These are phyloP conservation scores for Haplographium delicatum DNA, from an alignment of 495 filamentous ascomycete species.

Conservation along the genomic window DNA sequence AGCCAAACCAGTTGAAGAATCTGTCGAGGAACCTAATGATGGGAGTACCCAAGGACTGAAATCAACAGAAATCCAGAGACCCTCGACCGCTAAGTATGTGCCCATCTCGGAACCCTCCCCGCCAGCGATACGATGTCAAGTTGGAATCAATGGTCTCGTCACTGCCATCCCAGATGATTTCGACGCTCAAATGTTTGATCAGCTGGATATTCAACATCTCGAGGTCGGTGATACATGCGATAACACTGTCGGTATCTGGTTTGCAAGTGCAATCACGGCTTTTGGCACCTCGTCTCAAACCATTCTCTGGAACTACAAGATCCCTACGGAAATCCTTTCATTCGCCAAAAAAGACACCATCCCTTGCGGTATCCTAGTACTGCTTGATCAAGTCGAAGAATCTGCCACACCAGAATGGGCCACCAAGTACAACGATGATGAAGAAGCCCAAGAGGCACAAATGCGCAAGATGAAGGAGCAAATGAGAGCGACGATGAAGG, in stretches of 20 bases:
- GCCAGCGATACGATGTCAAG: constrained; percentile 21
- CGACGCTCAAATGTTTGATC: constrained; percentile 16
- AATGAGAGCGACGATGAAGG: constrained; percentile 33
- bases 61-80: background rate
- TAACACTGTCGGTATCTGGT: constrained; percentile 48
- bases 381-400: constrained; percentile 46
- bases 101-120: constrained; percentile 5
- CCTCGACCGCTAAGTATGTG: constrained; percentile 11
- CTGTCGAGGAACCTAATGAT: background rate
- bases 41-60: too few relatives aligned
- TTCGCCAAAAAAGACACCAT: constrained; percentile 49
- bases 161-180: constrained; percentile 21
- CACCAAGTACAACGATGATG: constrained; percentile 35
- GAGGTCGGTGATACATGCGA: constrained; percentile 14
- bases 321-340: constrained; percentile 45
- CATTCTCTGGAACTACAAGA: constrained; percentile 56
- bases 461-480: constrained; percentile 31
- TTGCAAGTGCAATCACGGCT: constrained; percentile 49
- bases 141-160: constrained; percentile 19
- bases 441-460: constrained; percentile 35
- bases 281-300: constrained; percentile 44
- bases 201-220: constrained; percentile 20
- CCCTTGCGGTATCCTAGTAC: constrained; percentile 57
- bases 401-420: constrained; percentile 53
- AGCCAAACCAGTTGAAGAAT: background rate